Base-by-base conservation (phyloP, 495 filamentous ascomycete species). In the Aspergillus funiculosus region DNA sequence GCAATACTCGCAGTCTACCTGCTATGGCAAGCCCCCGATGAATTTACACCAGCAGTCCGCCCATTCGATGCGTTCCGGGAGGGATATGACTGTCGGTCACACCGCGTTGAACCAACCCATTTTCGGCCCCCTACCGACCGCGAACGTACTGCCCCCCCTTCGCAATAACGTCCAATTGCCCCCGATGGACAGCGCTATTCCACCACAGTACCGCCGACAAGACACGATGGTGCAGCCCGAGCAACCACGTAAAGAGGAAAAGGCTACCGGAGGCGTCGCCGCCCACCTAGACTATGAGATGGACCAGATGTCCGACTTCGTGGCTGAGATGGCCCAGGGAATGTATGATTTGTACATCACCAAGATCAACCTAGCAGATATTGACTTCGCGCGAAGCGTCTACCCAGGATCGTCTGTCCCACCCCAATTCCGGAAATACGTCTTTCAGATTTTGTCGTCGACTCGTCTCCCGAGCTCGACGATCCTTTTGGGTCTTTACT, bases 241-340 rank as follows among this genome's bases (percentile, higher is more conserved):
- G 48, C 65, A 63, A 32, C 66, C 56, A 28, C 64, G 63, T 52
- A 79, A 74, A 59, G 74, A 76, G 52, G 71, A 77, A 38, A 77
- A 75, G 51, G 57, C 74, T 4, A 73, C 77, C 64, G 92, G 92
- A 70, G 92, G 92, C 54, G 94, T 99, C 28, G 90, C 92, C 56
- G 87, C 87, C 43, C 84, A 94, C 65, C 79, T 99, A 63, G 94
- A 99, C 72, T 99, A 99, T 66, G 92, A 97, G 63, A 92, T 97
- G 81, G 89, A 95, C 53, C 76, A 87, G 63, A 99, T 97, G 89
- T 86, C 89, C 43, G 90, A 96, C 59, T 99, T 95, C 69, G 92
- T 99, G 60, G 82, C 89, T 40, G 86, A 95, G 59, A 94, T 90
- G 81, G 81, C 92, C 40, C 81, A 86, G 66, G 73, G 78, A 77